Evolutionary conservation across 805 yeast genomes (phyloP), one percentile per base, ranked within the genome.

Genomic region (Tetrapisispora pingtungensis): DNA sequence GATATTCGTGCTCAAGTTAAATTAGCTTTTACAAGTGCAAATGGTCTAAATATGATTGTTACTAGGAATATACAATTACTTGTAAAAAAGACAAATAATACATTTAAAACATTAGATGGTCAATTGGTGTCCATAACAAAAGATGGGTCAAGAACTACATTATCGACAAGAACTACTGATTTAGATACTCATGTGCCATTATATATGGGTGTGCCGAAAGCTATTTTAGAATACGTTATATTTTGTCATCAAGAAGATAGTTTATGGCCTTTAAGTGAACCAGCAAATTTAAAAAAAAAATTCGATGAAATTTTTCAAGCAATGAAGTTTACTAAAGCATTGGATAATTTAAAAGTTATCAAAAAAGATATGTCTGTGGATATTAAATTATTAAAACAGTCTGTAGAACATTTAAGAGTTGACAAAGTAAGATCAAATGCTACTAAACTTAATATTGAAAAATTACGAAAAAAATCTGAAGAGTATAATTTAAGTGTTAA

Each of bases 181-280:
- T 70, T 93, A 41, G 96, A 93, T 56, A 65, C 72, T 5, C 82
- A 82, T 44, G 80, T 93, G 33, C 97, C 97, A 1, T 70, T 73
- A 20, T 80, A 79, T 49, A 69, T 93, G 45, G 99, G 98, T 6
- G 95, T 89, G 1, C 84, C 96, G 0, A 77, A 78, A 46, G 84
- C 97, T 0, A 78, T 93, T 44, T 66, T 93, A 42, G 96, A 90
- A 52, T 86, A 87, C 59, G 98, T 93, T 35, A 81, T 90, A 1
- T 93, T 93, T 64, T 90, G 98, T 57, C 99, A 93, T 58, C 99
- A 93, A 61, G 99, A 93, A 57, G 99, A 93, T 48, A 81, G 90
- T 54, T 64, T 87, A 26, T 93, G 99, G 99, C 99, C 99, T 1
- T 69, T 93, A 40, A 77, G 89, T 53, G 99, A 93, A 62, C 94